phyloP scores from a whole-genome alignment of 169 alveolate species.

The Plasmodium coatneyi region DNA sequence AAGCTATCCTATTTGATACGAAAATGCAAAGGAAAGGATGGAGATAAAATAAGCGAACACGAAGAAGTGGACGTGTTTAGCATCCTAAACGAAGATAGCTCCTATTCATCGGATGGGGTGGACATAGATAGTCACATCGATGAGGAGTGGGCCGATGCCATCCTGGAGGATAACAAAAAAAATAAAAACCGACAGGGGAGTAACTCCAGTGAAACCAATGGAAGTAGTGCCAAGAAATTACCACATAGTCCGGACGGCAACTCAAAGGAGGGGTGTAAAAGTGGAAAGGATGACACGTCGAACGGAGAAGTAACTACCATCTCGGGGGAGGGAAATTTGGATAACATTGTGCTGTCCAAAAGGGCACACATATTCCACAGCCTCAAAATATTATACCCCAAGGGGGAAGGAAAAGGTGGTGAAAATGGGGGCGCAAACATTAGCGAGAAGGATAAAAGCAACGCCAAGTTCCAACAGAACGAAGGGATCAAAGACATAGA shows the following conservation, averaged over 20 bases:
- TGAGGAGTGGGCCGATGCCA: not conserved
- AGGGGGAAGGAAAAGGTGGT: not conserved
- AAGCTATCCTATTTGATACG: conserved; percentile 21
- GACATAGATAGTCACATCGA: not conserved
- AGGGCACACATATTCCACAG: conserved; percentile 45
- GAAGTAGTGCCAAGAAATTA: not conserved
- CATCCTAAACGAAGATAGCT: not conserved
- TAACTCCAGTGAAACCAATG: not conserved
- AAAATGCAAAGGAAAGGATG: conserved; percentile 30
- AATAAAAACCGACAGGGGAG: not conserved
- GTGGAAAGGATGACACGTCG: not conserved
- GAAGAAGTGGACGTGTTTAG: conserved; percentile 23
- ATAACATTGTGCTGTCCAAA: conserved; percentile 20
- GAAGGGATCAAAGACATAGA: not conserved
- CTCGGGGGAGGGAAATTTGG: not conserved
- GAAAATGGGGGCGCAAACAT: not conserved
- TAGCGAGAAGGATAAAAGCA: not conserved
- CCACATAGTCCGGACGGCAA: not conserved
- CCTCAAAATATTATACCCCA: conserved; percentile 61
- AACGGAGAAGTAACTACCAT: not conserved
- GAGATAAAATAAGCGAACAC: conserved; percentile 29
- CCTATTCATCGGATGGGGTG: not conserved
- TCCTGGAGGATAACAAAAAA: not conserved
- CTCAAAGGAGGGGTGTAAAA: not conserved
- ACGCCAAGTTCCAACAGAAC: not conserved